Evolutionary conservation across 208 protist genomes (phyloP).

Genomic region (Trypanosoma caninum): DNA sequence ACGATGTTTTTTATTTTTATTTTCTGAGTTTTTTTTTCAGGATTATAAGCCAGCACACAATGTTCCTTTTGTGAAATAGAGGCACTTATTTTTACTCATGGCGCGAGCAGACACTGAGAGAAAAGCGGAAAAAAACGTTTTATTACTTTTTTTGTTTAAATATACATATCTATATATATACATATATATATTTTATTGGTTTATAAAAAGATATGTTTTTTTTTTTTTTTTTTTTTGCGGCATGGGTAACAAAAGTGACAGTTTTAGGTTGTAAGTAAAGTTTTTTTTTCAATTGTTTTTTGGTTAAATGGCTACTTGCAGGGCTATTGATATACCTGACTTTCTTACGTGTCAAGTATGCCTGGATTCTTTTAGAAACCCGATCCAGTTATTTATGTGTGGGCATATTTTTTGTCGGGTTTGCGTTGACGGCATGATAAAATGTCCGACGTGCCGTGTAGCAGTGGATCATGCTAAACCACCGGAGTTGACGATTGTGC

Average conservation of each 20-base stretch:
- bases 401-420: conserved; percentile 71
- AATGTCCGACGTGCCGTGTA: conserved; percentile 43
- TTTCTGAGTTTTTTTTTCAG: not conserved
- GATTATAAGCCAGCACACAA: too few relatives aligned
- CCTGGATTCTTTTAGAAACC: conserved; percentile 62
- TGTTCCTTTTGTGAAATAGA: too few relatives aligned
- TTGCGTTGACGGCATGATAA: conserved; percentile 36
- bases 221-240: conserved; percentile 18
- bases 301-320: conserved; percentile 34
- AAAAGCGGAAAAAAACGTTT: too few relatives aligned
- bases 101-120: too few relatives aligned
- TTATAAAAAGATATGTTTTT: too few relatives aligned
- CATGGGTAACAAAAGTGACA: not conserved
- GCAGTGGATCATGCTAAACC: conserved; percentile 28
- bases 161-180: too few relatives aligned
- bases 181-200: too few relatives aligned
- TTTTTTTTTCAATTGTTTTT: conserved; percentile 1
- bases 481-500: conserved; percentile 28
- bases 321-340: conserved; percentile 34
- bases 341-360: conserved; percentile 67
- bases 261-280: not conserved
- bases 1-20: conserved; percentile 28
- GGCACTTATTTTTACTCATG: too few relatives aligned
- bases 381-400: conserved; percentile 60
- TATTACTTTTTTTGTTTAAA: too few relatives aligned